Conservation (phyloP, 208 protist genomes). For the Leishmania tropica region DNA sequence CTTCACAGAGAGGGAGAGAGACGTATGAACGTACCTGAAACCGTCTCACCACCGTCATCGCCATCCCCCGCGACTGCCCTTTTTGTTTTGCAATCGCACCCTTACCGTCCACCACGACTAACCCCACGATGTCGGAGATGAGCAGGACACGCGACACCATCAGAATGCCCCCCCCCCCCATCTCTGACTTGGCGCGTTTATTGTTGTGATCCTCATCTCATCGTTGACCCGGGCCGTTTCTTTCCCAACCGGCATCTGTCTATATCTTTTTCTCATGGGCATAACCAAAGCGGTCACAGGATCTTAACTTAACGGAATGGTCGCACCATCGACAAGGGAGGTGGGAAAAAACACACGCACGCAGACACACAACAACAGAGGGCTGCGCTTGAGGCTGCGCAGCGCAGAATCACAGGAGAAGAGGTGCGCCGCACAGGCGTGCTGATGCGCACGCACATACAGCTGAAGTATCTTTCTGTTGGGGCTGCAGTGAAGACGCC, state of each 20-base stretch:
- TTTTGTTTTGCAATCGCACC: conserved; percentile 1
- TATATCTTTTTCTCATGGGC: not conserved
- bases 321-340: not conserved
- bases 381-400: not conserved
- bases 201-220: not conserved
- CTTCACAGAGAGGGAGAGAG: not conserved
- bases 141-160: not conserved
- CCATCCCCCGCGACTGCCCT: not conserved
- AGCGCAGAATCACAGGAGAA: not conserved
- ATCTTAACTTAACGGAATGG: not conserved
- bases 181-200: not conserved
- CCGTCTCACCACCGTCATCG: not conserved
- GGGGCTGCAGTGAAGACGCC: not conserved
- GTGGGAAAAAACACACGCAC: no score
- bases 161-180: not conserved
- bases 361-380: not conserved
- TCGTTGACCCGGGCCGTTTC: not conserved
- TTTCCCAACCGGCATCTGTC: not conserved
- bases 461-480: not conserved
- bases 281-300: not conserved
- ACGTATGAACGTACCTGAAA: not conserved
- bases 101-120: not conserved
- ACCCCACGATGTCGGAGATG: not conserved
- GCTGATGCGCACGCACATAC: not conserved
- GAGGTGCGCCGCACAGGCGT: not conserved